Base-by-base conservation (phyloP, 768 basidiomycete species). In the Boletus sensibilis region DNA sequence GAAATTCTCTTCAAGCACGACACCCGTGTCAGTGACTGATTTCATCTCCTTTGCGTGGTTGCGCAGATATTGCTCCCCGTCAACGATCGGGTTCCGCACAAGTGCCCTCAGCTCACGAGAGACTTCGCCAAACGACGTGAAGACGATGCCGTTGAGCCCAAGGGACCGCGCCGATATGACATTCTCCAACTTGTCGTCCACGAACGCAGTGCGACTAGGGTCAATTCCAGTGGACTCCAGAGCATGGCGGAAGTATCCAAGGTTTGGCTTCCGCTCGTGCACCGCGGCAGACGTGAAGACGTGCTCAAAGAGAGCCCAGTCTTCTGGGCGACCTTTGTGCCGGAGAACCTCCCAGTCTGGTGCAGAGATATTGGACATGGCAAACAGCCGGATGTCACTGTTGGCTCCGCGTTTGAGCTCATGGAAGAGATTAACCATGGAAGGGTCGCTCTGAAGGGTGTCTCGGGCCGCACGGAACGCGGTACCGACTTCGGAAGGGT, bases 131-230 rank as follows among this genome's bases (percentile, higher is more conserved):
- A 41, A 57, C 5, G 64, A 64, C 1, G 62, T 58, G 29, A 63
- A 65, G 13, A 66, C 35, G 29, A 65, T 64, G 0, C 64, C 64
- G 21, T 56, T 56, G 33, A 67, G 38, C 12, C 65, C 65, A 37
- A 67, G 18, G 5, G 64, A 67, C 34, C 35, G 58, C 1, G 62
- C 62, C 20, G 62, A 57, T 7, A 65, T 49, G 5, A 65, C 54
- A 9, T 66, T 66, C 52, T 65, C 65, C 47, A 64, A 12, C 50
- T 56, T 65, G 25, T 65, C 64, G 11, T 65, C 64, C n/a, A 65
- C 65, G 16, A 67, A 65, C 3, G 52, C 62, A 11, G 65, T 67
- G 1, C 65, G 62, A 38, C 16, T 48, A 8, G 64, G 58, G 16
- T 67, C 56, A 4, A 64, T 50, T 20, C 62, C 62, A 3, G 62